These are phyloP conservation scores for Phytophthora ohioensis DNA, from an alignment of 352 stramenopile genomes.

Conservation along the genomic window DNA sequence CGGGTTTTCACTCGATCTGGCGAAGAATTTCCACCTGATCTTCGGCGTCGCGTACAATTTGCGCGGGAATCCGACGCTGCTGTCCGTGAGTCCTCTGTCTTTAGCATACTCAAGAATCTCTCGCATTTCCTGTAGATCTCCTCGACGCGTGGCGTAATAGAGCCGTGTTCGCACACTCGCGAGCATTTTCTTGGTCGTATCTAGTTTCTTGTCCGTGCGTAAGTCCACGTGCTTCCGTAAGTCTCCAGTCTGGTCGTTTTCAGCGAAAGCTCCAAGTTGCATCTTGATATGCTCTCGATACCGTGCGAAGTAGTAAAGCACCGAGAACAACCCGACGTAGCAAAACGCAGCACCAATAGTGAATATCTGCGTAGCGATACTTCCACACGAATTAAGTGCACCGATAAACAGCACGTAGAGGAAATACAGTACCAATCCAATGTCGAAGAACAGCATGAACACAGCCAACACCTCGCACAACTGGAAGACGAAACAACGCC, in stretches of 20 bases:
- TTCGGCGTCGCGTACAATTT: conserved; percentile 49
- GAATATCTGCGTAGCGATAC: conserved; percentile 52
- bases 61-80: conserved; percentile 55
- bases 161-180: conserved; percentile 56
- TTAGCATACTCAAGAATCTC: conserved; percentile 54
- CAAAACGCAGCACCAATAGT: conserved; percentile 47
- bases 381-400: conserved; percentile 53
- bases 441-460: conserved; percentile 44
- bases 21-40: conserved; percentile 62
- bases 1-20: conserved; percentile 64
- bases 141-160: conserved; percentile 66
- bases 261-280: conserved; percentile 73
- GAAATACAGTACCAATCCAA: conserved; percentile 63
- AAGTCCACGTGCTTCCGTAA: conserved; percentile 56
- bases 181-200: conserved; percentile 49
- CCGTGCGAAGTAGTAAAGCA: conserved; percentile 70
- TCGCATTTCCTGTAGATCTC: conserved; percentile 65
- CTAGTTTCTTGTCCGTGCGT: conserved; percentile 39
- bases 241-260: conserved; percentile 70
- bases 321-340: conserved; percentile 58
- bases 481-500: conserved; percentile 67
- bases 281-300: conserved; percentile 87
- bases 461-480: conserved; percentile 69
- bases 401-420: conserved; percentile 72
- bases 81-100: conserved; percentile 34